Evolutionary conservation across 2,329 filamentous ascomycete species (phyloP), one percentile per base, ranked within the genome.

Genomic region (Scedosporium boydii): DNA sequence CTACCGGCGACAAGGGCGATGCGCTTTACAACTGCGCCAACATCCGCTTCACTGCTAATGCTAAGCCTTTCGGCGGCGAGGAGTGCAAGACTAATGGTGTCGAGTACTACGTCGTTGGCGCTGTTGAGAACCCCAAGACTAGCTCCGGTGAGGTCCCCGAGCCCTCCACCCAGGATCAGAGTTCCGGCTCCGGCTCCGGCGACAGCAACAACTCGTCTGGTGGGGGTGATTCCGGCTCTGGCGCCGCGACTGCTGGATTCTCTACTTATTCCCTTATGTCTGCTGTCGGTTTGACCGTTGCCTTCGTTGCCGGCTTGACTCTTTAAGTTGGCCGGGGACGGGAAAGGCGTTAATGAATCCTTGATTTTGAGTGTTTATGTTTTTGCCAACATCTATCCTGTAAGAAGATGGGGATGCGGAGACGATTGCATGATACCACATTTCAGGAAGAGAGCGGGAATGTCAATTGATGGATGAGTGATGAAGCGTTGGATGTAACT

Each of bases 1-100:
- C 85, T 3, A 77, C 85, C 57, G 85, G 84, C 29, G 77, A 82
- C 23, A 77, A 76, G 3, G 81, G 78, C 21, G 80, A 78, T 46
- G 85, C 87, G 16, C 75, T 92, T 38, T 92, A 91, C 74, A 89
- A 87, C 73, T 93, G 89, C 73, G 87, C 88, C 69, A 89, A 93
- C 68, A 83, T 92, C 66, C 86, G 83, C 27, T 87, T 93, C 75
- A 81, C 79, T 38, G 75, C 76, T 60, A 75, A 76, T 10, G 78
- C 82, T 4, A 76, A 79, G 18, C 71, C 75, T 7, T 76, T 81
- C 16, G 70, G 75, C 27, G 75, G 71, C 23, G 74, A 75, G 48
- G 73, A 80, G 63, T 91, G 87, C 79, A 76, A 61, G 48, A 58
- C 63, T 53, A 59, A 62, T 18, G 42, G 63, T 1, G 59, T 58